Percentiles rank a stretch among this genome's conserved stretches.
Evolutionary conservation across 2,329 filamentous ascomycete species (phyloP).

Genomic region (Colletotrichum lentis): DNA sequence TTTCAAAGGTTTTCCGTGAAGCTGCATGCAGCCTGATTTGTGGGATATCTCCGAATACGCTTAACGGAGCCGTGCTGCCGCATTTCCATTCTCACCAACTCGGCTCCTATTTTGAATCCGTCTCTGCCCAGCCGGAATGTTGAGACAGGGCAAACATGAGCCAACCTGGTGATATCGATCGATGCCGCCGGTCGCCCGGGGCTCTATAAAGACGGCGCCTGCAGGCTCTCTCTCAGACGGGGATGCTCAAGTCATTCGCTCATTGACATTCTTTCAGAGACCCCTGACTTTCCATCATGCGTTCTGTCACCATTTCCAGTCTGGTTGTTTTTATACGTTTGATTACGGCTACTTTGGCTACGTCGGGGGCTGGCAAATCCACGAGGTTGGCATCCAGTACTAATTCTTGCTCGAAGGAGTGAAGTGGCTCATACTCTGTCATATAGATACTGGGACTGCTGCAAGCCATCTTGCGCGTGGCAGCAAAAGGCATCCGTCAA

Average conservation of each 20-base stretch:
- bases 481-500: slow-evolving; percentile 62
- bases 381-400: not conserved
- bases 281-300: not conserved
- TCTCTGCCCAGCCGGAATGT: not conserved
- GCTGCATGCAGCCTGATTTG: not conserved
- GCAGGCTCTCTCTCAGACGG: too few relatives aligned
- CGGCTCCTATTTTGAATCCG: not conserved
- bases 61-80: not conserved
- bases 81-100: not conserved
- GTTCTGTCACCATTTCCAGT: not conserved
- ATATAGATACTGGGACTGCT: slow-evolving; percentile 69
- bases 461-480: slow-evolving; percentile 74
- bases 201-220: not conserved
- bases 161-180: too few relatives aligned
- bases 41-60: not conserved
- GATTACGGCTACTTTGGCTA: not conserved
- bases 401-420: not conserved
- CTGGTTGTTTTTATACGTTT: not conserved
- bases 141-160: not conserved
- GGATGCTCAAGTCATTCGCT: not conserved
- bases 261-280: not conserved
- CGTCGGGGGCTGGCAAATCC: slow-evolving; percentile 6
- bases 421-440: slow-evolving; percentile 1
- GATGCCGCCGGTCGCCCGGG: too few relatives aligned
- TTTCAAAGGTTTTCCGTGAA: not conserved